Evolutionary conservation across 768 basidiomycete genomes (phyloP).

Genomic region (Tephrocybe sp.): DNA sequence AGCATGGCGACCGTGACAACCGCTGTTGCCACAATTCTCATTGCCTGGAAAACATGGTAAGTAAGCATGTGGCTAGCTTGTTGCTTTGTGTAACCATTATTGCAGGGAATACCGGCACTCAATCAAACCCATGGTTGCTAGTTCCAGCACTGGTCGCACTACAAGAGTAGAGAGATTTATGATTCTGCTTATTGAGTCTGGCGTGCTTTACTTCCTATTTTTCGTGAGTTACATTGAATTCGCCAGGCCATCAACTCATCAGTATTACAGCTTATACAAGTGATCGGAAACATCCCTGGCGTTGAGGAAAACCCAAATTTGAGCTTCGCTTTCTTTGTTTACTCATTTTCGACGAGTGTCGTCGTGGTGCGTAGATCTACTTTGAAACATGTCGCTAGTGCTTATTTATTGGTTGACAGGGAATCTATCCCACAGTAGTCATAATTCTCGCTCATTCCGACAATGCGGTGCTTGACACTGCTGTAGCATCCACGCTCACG

Average conservation of each 20-base stretch:
- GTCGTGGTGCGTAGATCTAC: slow-evolving; percentile 5
- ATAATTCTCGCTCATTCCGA: slow-evolving; percentile 12
- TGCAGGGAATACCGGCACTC: slow-evolving; percentile 12
- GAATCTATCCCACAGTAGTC: slow-evolving; percentile 12
- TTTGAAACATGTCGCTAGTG: too few species aligned
- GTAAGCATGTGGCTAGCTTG: neutral
- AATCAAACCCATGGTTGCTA: slow-evolving; percentile 4
- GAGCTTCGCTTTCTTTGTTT: slow-evolving; percentile 8
- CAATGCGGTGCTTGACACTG: slow-evolving; percentile 9
- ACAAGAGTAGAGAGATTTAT: slow-evolving; percentile 9
- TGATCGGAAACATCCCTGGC: slow-evolving; percentile 3
- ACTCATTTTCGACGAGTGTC: slow-evolving; percentile 12
- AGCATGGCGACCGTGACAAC: slow-evolving; percentile 11
- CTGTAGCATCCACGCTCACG: slow-evolving; percentile 5
- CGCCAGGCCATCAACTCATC: neutral
- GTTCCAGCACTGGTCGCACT: neutral
- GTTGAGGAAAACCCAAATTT: neutral
- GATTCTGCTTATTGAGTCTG: slow-evolving; percentile 13
- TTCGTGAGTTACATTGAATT: slow-evolving; percentile 1
- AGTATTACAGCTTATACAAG: slow-evolving; percentile 7
- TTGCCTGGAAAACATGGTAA: slow-evolving; percentile 14
- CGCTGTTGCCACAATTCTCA: slow-evolving; percentile 12
- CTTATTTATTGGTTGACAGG: neutral
- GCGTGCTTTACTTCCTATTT: slow-evolving; percentile 12
- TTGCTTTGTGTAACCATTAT: neutral